Percentiles rank a stretch among this genome's conserved stretches.
Conservation (phyloP, 495 filamentous ascomycete genomes). For the Penicillium parvum region DNA sequence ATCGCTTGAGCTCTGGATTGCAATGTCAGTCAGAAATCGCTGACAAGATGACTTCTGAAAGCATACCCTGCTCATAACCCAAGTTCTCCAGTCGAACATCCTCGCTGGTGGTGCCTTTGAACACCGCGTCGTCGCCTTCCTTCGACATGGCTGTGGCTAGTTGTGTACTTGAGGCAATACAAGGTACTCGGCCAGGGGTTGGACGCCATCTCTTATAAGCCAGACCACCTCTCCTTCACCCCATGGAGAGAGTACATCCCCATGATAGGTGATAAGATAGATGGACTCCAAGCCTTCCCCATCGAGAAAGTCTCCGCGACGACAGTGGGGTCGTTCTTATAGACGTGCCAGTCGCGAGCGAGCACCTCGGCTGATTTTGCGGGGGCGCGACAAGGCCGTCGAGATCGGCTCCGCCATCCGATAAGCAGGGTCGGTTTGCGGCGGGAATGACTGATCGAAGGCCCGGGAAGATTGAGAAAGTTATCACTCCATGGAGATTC, state of each 20-base stretch:
- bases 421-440: slow-evolving; percentile 6
- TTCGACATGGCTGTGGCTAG: slow-evolving; percentile 14
- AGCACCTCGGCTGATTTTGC: slow-evolving; percentile 6
- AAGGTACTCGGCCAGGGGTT: too few species aligned
- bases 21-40: slow-evolving; percentile 4
- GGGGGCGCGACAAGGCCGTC: slow-evolving; percentile 10
- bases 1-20: slow-evolving; percentile 49
- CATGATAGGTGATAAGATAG: slow-evolving; percentile 21
- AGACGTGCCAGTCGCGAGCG: slow-evolving; percentile 28
- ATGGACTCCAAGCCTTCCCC: slow-evolving; percentile 13
- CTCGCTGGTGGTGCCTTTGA: slow-evolving; percentile 26
- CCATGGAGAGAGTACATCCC: slow-evolving; percentile 9
- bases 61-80: slow-evolving; percentile 49
- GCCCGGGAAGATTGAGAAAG: not conserved
- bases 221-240: slow-evolving; percentile 1
- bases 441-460: slow-evolving; percentile 5
- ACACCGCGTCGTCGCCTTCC: slow-evolving; percentile 20
- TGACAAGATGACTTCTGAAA: not conserved
- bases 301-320: slow-evolving; percentile 33
- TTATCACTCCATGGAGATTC: slow-evolving; percentile 4
- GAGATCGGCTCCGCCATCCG: slow-evolving; percentile 1
- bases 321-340: slow-evolving; percentile 15
- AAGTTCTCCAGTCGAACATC: slow-evolving; percentile 42
- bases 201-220: too few species aligned
- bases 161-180: not conserved